These are phyloP conservation scores for Saccharomycopsis amapae DNA, from an alignment of 805 yeast species.

Conservation along the genomic window DNA sequence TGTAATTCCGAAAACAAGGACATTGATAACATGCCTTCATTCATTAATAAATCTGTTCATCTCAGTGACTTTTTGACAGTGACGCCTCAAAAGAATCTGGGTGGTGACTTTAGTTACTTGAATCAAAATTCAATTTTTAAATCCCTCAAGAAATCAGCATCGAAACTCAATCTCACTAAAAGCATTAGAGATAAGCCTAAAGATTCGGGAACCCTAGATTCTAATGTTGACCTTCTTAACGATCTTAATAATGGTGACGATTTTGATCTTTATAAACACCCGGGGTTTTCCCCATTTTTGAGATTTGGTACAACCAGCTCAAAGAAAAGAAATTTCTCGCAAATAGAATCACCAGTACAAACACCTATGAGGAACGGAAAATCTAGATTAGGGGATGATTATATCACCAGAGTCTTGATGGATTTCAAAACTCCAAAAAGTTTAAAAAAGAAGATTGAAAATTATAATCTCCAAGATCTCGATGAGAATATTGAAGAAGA, in stretches of 20 bases:
- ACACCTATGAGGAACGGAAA: constrained; percentile 8
- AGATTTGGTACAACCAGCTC: neutral
- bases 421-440: constrained; percentile 15
- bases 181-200: neutral
- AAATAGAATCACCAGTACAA: constrained; percentile 13
- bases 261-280: constrained; percentile 2
- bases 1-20: neutral
- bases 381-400: neutral
- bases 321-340: constrained; percentile 6
- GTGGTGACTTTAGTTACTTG: neutral
- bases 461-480: constrained; percentile 4
- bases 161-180: neutral
- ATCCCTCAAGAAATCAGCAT: neutral
- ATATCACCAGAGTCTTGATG: constrained; percentile 9
- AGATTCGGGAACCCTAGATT: neutral
- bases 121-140: constrained; percentile 4
- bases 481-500: constrained; percentile 8
- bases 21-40: neutral
- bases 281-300: constrained; percentile 17
- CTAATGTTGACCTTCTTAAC: constrained; percentile 1
- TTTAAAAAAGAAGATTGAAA: constrained; percentile 7
- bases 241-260: constrained; percentile 6
- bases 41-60: constrained; percentile 9
- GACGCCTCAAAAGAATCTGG: constrained; percentile 12
- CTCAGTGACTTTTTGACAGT: constrained; percentile 8